Conservation (phyloP, 306 rosid genomes). For the Trichosanthes truncata region DNA sequence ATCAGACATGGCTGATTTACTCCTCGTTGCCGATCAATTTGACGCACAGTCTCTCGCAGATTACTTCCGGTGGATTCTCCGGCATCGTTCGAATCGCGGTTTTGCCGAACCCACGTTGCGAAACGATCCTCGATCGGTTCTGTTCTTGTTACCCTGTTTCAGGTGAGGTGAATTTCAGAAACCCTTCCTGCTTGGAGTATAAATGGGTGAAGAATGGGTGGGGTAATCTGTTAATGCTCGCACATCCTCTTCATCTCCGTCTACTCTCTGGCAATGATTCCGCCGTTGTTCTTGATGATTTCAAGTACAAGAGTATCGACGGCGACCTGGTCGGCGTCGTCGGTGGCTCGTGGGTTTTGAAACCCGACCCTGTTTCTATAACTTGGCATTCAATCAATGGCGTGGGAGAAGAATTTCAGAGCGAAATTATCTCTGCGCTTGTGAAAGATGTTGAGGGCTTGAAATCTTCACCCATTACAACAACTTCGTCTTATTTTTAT, state of each 20-base stretch:
- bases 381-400: slow-evolving; percentile 79
- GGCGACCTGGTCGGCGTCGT: slow-evolving; percentile 86
- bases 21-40: slow-evolving; percentile 46
- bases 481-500: slow-evolving; percentile 40
- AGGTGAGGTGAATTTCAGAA: slow-evolving; percentile 42
- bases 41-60: slow-evolving; percentile 19
- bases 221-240: slow-evolving; percentile 60
- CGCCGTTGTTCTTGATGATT: slow-evolving; percentile 34
- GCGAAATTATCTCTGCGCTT: slow-evolving; percentile 48
- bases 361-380: slow-evolving; percentile 43
- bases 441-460: slow-evolving; percentile 45
- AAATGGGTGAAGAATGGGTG: slow-evolving; percentile 71
- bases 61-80: slow-evolving; percentile 44
- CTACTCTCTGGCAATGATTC: slow-evolving; percentile 26
- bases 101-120: slow-evolving; percentile 31
- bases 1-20: slow-evolving; percentile 76
- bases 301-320: slow-evolving; percentile 69
- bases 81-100: slow-evolving; percentile 62
- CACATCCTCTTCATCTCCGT: slow-evolving; percentile 76
- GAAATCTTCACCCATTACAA: slow-evolving; percentile 21
- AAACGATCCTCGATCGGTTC: slow-evolving; percentile 41
- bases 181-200: slow-evolving; percentile 54
- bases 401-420: slow-evolving; percentile 25
- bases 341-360: slow-evolving; percentile 62
- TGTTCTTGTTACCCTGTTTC: slow-evolving; percentile 68